Base-by-base conservation (phyloP, 768 basidiomycete genomes). In the Naganishia onofrii region DNA sequence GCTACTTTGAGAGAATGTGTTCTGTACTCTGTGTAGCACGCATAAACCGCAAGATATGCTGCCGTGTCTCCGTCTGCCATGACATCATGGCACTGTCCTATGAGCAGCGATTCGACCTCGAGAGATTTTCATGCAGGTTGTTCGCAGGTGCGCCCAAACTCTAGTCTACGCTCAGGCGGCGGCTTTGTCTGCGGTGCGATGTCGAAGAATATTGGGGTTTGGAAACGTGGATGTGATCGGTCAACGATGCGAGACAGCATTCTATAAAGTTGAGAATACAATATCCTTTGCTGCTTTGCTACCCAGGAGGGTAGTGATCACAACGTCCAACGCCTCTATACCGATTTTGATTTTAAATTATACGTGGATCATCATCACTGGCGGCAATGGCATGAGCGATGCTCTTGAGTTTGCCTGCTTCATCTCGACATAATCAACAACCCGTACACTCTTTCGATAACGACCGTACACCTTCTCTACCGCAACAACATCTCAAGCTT, bases 361-460 rank as follows among this genome's bases (percentile, higher is more conserved):
- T 12, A 17, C 44, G 7, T 15, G 21, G 44, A 15, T 51, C 12
- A 21, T 7, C 23, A 44, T 3, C 26, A 42, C 42, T 5, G 12
- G 17, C 17, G 8, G 34, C 38, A 26, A 63, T 44, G 60, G 19
- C 60, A 46, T 63, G 60, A 63, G 60, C 60, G 7, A 42, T 63
- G 60, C 60, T 63, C 60, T 23, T 46, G 10, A 23, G 3, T 7
- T 60, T 38, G 34, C 36, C 36, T 8, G 38, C 36, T 13, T 28
- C n/a, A 19, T 7, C 42, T 10, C 38, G 38, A 55, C 54, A 55
- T 17, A 55, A 29, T 19, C 54, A 21, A 63, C 60, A 10, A 1
- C 15, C 38, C 5, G 6, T 42, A 63, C 26, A 12, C 42, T 38
- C 42, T 44, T 34, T 10, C 42, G 38, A 36, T 34, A 17, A 12